Percentiles rank a stretch among this genome's conserved stretches.
Conservation (phyloP, 1,284 basidiomycete genomes). For the Melampsora americana region DNA sequence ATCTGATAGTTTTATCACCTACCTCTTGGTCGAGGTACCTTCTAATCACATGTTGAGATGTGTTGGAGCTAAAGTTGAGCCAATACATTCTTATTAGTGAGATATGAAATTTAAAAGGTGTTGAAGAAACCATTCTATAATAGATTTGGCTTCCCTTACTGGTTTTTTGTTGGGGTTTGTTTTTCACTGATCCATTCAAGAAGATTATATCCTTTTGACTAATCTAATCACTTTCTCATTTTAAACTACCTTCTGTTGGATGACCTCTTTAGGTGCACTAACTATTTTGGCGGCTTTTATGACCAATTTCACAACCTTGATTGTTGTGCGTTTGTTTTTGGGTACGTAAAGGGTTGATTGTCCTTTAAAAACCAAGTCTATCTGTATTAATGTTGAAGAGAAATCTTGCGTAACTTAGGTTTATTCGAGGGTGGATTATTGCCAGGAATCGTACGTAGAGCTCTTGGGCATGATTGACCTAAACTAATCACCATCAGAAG, state of each 20-base stretch:
- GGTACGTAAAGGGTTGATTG: slow-evolving; percentile 2
- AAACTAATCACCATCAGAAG: neutral
- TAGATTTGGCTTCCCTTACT: slow-evolving; percentile 40
- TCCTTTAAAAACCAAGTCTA: neutral
- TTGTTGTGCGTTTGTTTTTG: slow-evolving; percentile 25
- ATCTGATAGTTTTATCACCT: slow-evolving; percentile 35
- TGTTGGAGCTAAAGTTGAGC: slow-evolving; percentile 47
- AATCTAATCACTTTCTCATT: neutral
- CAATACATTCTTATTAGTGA: neutral
- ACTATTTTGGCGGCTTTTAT: neutral
- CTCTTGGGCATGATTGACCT: neutral
- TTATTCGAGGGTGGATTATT: slow-evolving; percentile 40
- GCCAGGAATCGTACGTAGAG: slow-evolving; percentile 42
- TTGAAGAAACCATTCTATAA: neutral
- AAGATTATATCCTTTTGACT: neutral
- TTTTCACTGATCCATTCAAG: neutral
- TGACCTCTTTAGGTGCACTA: neutral
- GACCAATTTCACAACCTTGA: slow-evolving; percentile 21
- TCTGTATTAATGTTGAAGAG: neutral
- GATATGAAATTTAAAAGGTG: neutral
- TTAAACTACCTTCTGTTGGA: neutral
- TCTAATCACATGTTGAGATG: slow-evolving; percentile 47
- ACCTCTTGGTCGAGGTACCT: slow-evolving; percentile 46
- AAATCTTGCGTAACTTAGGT: slow-evolving; percentile 11
- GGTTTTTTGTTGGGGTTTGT: slow-evolving; percentile 36